These are phyloP conservation scores for Aspergillus baeticus DNA, from an alignment of 495 filamentous ascomycete species.

Conservation along the genomic window DNA sequence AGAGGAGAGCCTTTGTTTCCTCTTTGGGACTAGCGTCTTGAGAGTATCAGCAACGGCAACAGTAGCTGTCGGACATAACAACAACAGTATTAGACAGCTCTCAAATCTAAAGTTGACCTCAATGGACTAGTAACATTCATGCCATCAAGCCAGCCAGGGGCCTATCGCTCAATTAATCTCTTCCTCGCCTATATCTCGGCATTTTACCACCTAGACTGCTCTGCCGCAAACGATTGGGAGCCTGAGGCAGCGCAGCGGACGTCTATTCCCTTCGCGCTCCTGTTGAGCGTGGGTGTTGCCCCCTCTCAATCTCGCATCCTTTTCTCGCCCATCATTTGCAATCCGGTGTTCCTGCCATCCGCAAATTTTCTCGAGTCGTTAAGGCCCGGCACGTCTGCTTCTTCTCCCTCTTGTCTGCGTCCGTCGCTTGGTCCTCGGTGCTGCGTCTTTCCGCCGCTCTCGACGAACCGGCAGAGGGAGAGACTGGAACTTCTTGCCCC, in stretches of 20 bases:
- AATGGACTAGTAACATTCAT: no score
- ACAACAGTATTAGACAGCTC: neutral
- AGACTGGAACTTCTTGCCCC: slow-evolving; percentile 25
- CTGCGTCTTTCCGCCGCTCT: slow-evolving; percentile 39
- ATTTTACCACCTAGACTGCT: neutral
- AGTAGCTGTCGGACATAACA: neutral
- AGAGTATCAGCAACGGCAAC: neutral
- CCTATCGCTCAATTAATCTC: no score
- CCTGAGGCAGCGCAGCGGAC: slow-evolving; percentile 18
- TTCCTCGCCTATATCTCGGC: no score
- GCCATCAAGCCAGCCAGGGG: no score
- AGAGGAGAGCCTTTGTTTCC: slow-evolving; percentile 23
- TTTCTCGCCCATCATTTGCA: slow-evolving; percentile 12
- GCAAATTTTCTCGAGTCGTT: neutral
- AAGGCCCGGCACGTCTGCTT: neutral
- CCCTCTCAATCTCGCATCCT: slow-evolving; percentile 9
- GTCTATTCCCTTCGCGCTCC: slow-evolving; percentile 13
- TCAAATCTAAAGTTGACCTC: no score
- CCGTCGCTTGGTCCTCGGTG: slow-evolving; percentile 35
- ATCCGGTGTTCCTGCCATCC: slow-evolving; percentile 20
- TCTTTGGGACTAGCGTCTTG: slow-evolving; percentile 31
- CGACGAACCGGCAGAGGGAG: slow-evolving; percentile 23
- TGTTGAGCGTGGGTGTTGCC: slow-evolving; percentile 4
- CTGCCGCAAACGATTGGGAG: slow-evolving; percentile 14
- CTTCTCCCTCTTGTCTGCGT: slow-evolving; percentile 25